Conservation (phyloP, 495 filamentous ascomycete genomes). For the Penicillium cosmopolitanum region DNA sequence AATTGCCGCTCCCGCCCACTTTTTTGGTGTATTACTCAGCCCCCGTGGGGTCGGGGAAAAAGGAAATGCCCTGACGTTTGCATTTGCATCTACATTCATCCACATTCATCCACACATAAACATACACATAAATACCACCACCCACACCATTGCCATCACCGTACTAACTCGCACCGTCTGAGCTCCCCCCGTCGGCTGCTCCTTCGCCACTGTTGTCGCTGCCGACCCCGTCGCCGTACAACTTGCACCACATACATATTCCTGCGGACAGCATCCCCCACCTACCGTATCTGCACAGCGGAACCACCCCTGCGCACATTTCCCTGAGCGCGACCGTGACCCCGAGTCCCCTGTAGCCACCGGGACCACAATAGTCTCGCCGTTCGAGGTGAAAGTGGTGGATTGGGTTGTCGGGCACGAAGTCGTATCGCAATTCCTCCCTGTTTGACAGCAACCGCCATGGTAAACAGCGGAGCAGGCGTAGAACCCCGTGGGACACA, state of each 20-base stretch:
- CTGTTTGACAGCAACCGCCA: slow-evolving; percentile 80
- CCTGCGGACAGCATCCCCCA: slow-evolving; percentile 79
- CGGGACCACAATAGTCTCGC: slow-evolving; percentile 70
- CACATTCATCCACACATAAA: background rate
- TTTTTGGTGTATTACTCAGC: slow-evolving; percentile 17
- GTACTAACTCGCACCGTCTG: slow-evolving; percentile 7
- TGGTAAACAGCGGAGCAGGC: slow-evolving; percentile 66
- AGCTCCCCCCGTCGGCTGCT: slow-evolving; percentile 27
- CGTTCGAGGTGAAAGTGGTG: slow-evolving; percentile 64
- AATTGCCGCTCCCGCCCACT: slow-evolving; percentile 4
- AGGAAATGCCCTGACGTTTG: background rate
- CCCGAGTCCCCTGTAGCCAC: slow-evolving; percentile 37
- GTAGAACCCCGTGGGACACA: slow-evolving; percentile 77
- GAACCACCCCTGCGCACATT: slow-evolving; percentile 79
- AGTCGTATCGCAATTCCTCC: slow-evolving; percentile 77
- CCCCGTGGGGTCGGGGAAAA: slow-evolving; percentile 7
- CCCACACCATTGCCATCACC: slow-evolving; percentile 21
- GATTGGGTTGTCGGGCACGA: slow-evolving; percentile 62
- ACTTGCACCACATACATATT: slow-evolving; percentile 73
- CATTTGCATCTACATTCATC: background rate
- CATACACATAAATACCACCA: background rate
- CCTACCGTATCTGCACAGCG: slow-evolving; percentile 65
- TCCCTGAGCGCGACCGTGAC: slow-evolving; percentile 34
- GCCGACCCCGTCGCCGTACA: slow-evolving; percentile 61
- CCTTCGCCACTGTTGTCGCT: slow-evolving; percentile 63